Evolutionary conservation across 768 basidiomycete species (phyloP).

Genomic region (Leccinum arenicola): DNA sequence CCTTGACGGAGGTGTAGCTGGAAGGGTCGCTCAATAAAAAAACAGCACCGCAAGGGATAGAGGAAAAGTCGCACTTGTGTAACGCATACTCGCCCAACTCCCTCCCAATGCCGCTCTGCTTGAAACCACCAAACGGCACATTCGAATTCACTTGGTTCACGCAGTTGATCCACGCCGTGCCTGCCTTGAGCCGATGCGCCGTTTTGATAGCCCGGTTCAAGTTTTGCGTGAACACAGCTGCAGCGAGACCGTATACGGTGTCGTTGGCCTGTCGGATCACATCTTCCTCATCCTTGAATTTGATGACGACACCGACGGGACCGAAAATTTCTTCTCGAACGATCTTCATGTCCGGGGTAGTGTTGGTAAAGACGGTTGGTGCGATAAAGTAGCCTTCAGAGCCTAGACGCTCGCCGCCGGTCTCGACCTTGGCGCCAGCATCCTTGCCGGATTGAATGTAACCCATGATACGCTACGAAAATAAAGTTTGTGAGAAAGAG

Average conservation of each 20-base stretch:
- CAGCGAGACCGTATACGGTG: conserved; percentile 82
- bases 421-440: conserved; percentile 64
- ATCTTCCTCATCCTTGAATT: conserved; percentile 69
- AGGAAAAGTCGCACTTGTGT: conserved; percentile 39
- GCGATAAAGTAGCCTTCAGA: conserved; percentile 65
- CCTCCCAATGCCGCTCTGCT: conserved; percentile 78
- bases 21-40: background rate
- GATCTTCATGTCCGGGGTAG: conserved; percentile 68
- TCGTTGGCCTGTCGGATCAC: conserved; percentile 80
- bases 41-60: background rate
- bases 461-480: conserved; percentile 61
- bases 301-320: conserved; percentile 72
- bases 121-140: conserved; percentile 85
- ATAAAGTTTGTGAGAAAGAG: background rate
- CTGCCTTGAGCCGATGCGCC: conserved; percentile 75
- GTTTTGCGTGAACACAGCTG: conserved; percentile 81
- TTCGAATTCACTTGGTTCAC: conserved; percentile 29
- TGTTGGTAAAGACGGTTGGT: conserved; percentile 75
- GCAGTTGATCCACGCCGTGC: conserved; percentile 68
- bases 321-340: conserved; percentile 78
- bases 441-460: conserved; percentile 77
- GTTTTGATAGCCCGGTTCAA: conserved; percentile 70
- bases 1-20: conserved; percentile 25
- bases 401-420: conserved; percentile 62
- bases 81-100: conserved; percentile 79